Conservation (phyloP, 2,329 filamentous ascomycete species). For the Claviceps lovelessii region DNA sequence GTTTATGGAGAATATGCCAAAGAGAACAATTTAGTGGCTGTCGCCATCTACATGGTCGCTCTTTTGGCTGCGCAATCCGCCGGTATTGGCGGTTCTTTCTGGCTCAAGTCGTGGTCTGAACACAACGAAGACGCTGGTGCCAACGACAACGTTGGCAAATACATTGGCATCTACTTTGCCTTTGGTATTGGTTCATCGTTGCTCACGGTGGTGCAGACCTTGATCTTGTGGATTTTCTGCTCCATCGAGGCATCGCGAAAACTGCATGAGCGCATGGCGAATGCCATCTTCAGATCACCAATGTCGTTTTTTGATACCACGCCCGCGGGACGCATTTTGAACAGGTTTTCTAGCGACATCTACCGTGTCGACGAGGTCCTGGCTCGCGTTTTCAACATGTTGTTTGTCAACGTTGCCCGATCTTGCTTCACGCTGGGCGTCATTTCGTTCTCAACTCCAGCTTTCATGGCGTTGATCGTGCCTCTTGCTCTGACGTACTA, state of each 20-base stretch:
- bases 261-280: conserved; percentile 93
- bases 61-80: conserved; percentile 69
- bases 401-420: conserved; percentile 62
- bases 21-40: conserved; percentile 78
- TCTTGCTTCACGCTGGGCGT: conserved; percentile 75
- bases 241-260: conserved; percentile 97
- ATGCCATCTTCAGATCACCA: conserved; percentile 88
- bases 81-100: conserved; percentile 72
- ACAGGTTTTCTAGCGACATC: conserved; percentile 80
- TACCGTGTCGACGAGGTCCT: conserved; percentile 83
- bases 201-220: conserved; percentile 77
- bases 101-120: conserved; percentile 91
- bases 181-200: conserved; percentile 78
- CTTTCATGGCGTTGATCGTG: conserved; percentile 66
- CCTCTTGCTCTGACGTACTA: conserved; percentile 72
- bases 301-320: conserved; percentile 99
- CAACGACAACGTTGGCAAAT: conserved; percentile 73
- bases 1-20: conserved; percentile 93
- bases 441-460: conserved; percentile 68
- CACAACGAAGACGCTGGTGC: conserved; percentile 50
- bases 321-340: conserved; percentile 87
- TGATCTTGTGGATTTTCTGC: conserved; percentile 98
- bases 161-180: conserved; percentile 88
- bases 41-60: conserved; percentile 62
- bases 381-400: conserved; percentile 95